Base-by-base conservation (phyloP, 2,329 filamentous ascomycete species). In the Clarireedia sp. region DNA sequence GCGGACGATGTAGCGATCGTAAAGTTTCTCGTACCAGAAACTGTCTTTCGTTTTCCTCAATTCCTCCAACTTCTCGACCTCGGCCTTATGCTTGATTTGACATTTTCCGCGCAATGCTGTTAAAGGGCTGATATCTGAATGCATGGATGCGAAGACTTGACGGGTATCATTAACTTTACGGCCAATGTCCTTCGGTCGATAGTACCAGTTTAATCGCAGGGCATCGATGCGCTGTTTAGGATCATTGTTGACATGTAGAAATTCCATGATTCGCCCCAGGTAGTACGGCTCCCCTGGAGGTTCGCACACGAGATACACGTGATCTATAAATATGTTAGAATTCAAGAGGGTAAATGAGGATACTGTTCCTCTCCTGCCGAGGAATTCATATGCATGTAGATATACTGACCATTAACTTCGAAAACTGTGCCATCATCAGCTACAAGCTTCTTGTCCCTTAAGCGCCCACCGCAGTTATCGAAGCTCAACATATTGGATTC, bases 251-350 rank as follows among this genome's bases (percentile, higher is more conserved):
- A 79, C 75, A 67, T 95, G 90, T 65, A 96, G 76, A 70, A 97
- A 97, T 71, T 99, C 92, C 94, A 99, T 99, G 70, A 99, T 94
- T 64, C 94, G 89, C 61, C 89, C 94, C 62, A 99, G 77, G 71
- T 99, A 99, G 74, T 99, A 99, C 54, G 94, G 94, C 73, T 99
- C 94, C 52, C 94, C 94, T 16, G 94, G 94, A 50, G 94, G 94
- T 73, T 99, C 94, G 73, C 91, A 97, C 61, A 99, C 87, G 60
- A 97, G 82, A 76, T 97, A 99, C 63, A 96, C 89, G 75, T 97
- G 83, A 72, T 89, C 85, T 87, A 67, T 46, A 54, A 17, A 54
- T 19, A 21, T 33, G 55, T 66, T 60, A 66, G 61, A 56, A 40
- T 24, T 36, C 16, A 46, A 24, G 9, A 38, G 17, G 19, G 45